These are phyloP conservation scores for Trametes punicea DNA, from an alignment of 768 basidiomycete species.

Conservation along the genomic window DNA sequence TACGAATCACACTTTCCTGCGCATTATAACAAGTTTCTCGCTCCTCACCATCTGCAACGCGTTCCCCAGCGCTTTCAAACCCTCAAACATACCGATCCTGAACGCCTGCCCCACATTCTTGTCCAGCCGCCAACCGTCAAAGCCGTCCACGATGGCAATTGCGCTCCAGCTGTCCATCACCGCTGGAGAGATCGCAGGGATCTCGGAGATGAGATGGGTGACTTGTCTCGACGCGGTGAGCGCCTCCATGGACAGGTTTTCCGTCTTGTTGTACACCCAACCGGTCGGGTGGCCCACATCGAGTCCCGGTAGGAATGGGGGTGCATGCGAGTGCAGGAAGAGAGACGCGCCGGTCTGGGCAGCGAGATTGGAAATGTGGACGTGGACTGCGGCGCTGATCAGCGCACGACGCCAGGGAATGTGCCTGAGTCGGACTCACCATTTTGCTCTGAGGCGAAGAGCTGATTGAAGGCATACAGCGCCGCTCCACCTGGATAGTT, in stretches of 20 bases:
- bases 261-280: conserved; percentile 86
- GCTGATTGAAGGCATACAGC: conserved; percentile 55
- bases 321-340: conserved; percentile 69
- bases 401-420: background rate
- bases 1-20: conserved; percentile 8
- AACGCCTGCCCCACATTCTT: conserved; percentile 2
- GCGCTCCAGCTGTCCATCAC: conserved; percentile 37
- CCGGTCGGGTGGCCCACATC: conserved; percentile 16
- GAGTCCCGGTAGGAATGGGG: conserved; percentile 42
- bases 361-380: conserved; percentile 82
- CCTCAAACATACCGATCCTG: conserved; percentile 6
- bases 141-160: conserved; percentile 43
- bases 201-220: conserved; percentile 65
- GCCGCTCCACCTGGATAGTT: conserved; percentile 94
- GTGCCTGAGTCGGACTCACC: conserved; percentile 25
- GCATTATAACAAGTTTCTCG: conserved; percentile 26
- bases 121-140: conserved; percentile 38
- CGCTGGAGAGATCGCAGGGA: conserved; percentile 13
- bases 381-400: conserved; percentile 53
- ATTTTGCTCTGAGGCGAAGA: conserved; percentile 35
- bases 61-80: conserved; percentile 1
- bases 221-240: conserved; percentile 41
- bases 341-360: conserved; percentile 89
- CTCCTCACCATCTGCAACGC: conserved; percentile 21
- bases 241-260: conserved; percentile 45